Conservation (phyloP, 225 moss, liverwort and hornwort species). For the Pseudoscleropodium purum region DNA sequence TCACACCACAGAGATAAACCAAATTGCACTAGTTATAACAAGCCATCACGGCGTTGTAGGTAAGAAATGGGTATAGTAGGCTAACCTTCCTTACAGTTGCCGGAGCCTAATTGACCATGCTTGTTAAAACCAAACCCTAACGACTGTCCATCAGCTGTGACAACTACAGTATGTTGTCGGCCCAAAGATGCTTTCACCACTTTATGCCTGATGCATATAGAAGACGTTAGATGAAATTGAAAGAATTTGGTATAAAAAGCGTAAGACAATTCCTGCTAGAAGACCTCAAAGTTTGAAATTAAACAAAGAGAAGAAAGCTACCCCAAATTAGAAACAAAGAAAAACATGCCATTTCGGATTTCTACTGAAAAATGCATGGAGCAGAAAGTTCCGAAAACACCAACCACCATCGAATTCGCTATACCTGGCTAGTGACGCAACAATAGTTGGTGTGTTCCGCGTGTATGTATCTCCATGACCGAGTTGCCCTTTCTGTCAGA, state of each 20-base stretch:
- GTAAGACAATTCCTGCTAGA: not conserved
- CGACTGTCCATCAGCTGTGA: constrained; percentile 61
- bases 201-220: constrained; percentile 51
- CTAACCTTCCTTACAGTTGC: constrained; percentile 85
- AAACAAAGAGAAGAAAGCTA: not conserved
- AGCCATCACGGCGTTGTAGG: not conserved
- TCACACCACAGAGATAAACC: not conserved
- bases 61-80: not conserved
- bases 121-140: constrained; percentile 90
- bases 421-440: constrained; percentile 77
- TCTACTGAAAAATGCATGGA: not conserved
- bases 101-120: constrained; percentile 84
- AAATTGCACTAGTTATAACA: not conserved
- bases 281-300: not conserved
- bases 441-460: constrained; percentile 73
- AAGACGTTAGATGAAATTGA: not conserved
- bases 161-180: constrained; percentile 68
- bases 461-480: constrained; percentile 74
- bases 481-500: constrained; percentile 73
- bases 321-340: not conserved
- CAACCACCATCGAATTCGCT: not conserved
- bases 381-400: not conserved
- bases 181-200: constrained; percentile 81
- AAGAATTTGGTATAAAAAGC: not conserved
- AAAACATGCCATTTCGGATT: not conserved